Percentiles rank a stretch among this genome's conserved stretches.
phyloP scores from a whole-genome alignment of 441 rosid species.

The Biscutella auriculata region DNA sequence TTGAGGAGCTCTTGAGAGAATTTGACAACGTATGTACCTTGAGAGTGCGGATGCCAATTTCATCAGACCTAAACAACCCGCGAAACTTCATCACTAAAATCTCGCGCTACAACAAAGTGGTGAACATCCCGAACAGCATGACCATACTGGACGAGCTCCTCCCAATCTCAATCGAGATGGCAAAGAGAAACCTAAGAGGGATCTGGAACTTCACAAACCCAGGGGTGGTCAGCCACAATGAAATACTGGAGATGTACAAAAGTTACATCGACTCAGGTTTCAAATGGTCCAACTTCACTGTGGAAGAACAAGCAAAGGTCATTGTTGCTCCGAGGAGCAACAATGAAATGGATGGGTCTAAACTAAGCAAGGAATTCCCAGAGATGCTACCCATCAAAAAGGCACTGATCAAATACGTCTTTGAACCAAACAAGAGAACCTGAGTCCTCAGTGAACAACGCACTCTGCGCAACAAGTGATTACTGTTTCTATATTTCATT shows the following conservation, averaged over 20 bases:
- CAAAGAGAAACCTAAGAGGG: conserved; percentile 36
- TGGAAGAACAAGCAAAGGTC: conserved; percentile 45
- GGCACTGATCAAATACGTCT: conserved; percentile 37
- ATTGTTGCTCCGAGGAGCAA: conserved; percentile 47
- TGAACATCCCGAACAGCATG: conserved; percentile 55
- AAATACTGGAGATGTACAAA: conserved; percentile 38
- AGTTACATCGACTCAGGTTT: conserved; percentile 31
- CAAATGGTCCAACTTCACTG: conserved; percentile 36
- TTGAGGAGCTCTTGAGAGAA: conserved; percentile 35
- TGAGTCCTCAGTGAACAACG: conserved; percentile 2
- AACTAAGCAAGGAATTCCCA: conserved; percentile 42
- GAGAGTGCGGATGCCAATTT: conserved; percentile 45
- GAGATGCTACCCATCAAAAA: conserved; percentile 39
- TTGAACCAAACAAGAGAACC: conserved; percentile 38
- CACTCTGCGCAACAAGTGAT: neutral
- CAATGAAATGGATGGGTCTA: conserved; percentile 43
- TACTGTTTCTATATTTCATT: neutral
- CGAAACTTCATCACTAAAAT: conserved; percentile 43
- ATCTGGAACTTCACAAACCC: conserved; percentile 55
- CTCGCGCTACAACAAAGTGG: conserved; percentile 37
- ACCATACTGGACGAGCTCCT: conserved; percentile 44
- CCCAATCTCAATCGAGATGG: conserved; percentile 47
- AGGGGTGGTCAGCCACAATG: conserved; percentile 42
- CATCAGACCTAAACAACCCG: conserved; percentile 39
- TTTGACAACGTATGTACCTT: conserved; percentile 41